Percentiles rank a stretch among this genome's conserved stretches.
Conservation (phyloP, 129 eudicot genomes). For the Silybum marianum region DNA sequence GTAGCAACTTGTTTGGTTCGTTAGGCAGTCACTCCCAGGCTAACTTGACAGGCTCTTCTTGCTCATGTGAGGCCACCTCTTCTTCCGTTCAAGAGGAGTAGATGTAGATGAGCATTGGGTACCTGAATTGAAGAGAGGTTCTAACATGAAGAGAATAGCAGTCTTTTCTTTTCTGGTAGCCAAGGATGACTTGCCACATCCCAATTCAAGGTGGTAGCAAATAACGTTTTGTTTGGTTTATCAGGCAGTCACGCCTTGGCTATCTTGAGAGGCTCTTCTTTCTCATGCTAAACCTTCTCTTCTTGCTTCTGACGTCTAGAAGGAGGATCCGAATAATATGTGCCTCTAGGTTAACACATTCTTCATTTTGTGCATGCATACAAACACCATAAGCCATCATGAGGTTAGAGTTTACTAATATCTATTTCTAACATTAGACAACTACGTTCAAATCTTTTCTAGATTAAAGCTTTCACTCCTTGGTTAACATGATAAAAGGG, state of each 20-base stretch:
- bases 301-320: background rate
- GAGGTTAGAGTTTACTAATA: background rate
- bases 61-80: background rate
- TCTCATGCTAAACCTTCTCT: conserved; percentile 11
- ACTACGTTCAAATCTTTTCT: background rate
- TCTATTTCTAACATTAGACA: background rate
- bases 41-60: background rate
- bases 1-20: background rate
- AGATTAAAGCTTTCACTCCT: background rate
- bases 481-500: background rate
- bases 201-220: background rate
- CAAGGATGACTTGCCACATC: conserved; percentile 2
- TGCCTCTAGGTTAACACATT: background rate
- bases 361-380: background rate
- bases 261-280: conserved; percentile 17
- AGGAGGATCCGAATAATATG: background rate
- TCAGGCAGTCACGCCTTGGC: conserved; percentile 6
- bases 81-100: background rate
- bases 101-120: background rate
- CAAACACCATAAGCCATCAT: background rate
- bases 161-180: background rate
- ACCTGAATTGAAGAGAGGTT: background rate
- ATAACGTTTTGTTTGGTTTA: background rate
- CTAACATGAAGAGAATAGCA: background rate
- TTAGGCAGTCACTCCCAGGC: background rate